Evolutionary conservation across 768 basidiomycete genomes (phyloP).

Genomic region (Chalciporus piperatus): DNA sequence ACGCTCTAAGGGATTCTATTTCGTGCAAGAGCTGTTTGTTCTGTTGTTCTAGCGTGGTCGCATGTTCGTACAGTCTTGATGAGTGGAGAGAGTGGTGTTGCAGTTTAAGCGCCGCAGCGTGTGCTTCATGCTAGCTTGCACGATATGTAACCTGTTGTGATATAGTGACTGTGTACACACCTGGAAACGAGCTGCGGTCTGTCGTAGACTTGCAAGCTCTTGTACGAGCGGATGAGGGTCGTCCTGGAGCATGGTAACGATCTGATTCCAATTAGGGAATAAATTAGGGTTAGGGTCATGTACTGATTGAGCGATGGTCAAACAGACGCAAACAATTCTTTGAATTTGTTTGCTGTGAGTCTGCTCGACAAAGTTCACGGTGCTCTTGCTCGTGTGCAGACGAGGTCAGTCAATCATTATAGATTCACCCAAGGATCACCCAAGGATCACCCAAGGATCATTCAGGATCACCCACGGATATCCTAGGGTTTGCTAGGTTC

Average conservation of each 20-base stretch:
- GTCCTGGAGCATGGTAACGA: conserved; percentile 16
- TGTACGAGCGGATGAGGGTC: conserved; percentile 44
- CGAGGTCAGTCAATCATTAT: no score
- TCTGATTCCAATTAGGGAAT: neutral
- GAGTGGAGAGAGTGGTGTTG: conserved; percentile 59
- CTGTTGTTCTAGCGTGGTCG: conserved; percentile 48
- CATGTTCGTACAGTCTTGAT: conserved; percentile 25
- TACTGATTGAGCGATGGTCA: conserved; percentile 12
- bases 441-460: no score
- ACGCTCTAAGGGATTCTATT: conserved; percentile 49
- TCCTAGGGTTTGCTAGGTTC: no score
- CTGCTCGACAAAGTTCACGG: no score
- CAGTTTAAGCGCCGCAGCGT: conserved; percentile 61
- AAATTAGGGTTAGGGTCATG: conserved; percentile 22
- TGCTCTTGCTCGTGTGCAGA: no score
- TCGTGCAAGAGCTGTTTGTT: conserved; percentile 58
- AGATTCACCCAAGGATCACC: no score
- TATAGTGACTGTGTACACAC: conserved; percentile 21
- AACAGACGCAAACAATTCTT: conserved; percentile 9
- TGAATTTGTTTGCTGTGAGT: conserved; percentile 11
- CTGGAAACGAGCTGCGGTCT: conserved; percentile 50
- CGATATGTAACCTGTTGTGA: neutral
- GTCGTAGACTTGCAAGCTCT: conserved; percentile 46
- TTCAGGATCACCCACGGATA: no score
- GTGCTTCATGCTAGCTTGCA: conserved; percentile 59